phyloP scores from a whole-genome alignment of 371 early-diverging fungal genomes.

The Rhizopus arrhizus region DNA sequence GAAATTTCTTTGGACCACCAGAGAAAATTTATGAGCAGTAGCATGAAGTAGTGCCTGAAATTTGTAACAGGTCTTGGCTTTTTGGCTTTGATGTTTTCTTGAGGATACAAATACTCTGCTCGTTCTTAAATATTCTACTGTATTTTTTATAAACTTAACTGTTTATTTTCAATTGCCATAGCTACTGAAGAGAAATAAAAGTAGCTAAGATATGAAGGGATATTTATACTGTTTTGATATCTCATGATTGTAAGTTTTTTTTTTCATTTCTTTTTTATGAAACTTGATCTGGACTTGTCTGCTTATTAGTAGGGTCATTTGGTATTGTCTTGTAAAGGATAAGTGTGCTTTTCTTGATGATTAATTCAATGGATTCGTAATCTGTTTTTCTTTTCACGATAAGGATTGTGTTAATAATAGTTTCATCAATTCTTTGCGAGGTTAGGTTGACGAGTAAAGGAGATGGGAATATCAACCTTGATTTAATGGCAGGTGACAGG shows the following conservation, averaged over 20 bases:
- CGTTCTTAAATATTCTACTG: conserved; percentile 16
- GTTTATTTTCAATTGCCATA: conserved; percentile 17
- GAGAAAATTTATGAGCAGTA: conserved; percentile 2
- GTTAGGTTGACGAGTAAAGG: no score
- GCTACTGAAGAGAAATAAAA: no score
- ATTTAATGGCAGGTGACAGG: no score
- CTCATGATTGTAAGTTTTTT: not conserved
- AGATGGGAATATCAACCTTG: no score
- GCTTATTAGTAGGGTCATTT: not conserved
- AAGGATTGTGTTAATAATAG: no score
- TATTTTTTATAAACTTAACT: conserved; percentile 12
- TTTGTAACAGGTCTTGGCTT: conserved; percentile 14
- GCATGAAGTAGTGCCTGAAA: conserved; percentile 3
- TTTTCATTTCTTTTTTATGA: conserved; percentile 1
- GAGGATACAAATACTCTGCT: conserved; percentile 20
- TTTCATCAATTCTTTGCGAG: no score
- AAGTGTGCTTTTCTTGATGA: no score
- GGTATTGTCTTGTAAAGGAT: no score
- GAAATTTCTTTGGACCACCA: not conserved
- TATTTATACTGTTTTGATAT: not conserved
- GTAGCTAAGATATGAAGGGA: no score
- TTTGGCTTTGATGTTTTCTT: conserved; percentile 20
- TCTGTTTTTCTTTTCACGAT: no score
- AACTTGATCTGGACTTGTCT: conserved; percentile 2
- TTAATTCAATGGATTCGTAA: no score